Conservation (phyloP, 371 early-diverging fungal genomes). For the Batrachochytrium dendrobatidis region DNA sequence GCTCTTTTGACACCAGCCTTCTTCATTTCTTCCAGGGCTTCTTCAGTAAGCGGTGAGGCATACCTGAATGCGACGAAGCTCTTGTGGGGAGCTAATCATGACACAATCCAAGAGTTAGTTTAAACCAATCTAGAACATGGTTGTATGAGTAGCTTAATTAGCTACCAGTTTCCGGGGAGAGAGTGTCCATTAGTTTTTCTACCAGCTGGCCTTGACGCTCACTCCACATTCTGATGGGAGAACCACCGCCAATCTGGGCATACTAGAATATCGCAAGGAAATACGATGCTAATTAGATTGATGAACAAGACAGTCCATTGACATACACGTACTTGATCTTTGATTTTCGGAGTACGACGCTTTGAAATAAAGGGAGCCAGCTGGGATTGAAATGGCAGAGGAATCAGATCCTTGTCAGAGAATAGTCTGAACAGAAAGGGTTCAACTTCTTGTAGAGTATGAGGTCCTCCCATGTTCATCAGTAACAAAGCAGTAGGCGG, state of each 20-base stretch:
- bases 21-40: conserved; percentile 68
- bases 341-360: conserved; percentile 78
- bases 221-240: conserved; percentile 88
- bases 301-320: neutral
- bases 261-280: too few relatives aligned
- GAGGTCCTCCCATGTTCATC: conserved; percentile 93
- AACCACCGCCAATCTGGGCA: conserved; percentile 88
- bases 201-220: conserved; percentile 74
- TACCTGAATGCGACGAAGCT: conserved; percentile 91
- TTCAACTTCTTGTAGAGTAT: conserved; percentile 66
- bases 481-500: conserved; percentile 69
- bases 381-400: conserved; percentile 72
- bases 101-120: too few relatives aligned
- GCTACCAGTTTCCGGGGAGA: conserved; percentile 75
- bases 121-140: too few relatives aligned
- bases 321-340: conserved; percentile 34
- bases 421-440: conserved; percentile 81
- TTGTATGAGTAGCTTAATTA: too few relatives aligned
- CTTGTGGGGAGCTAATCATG: conserved; percentile 81
- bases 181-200: conserved; percentile 64
- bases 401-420: conserved; percentile 89
- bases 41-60: conserved; percentile 70
- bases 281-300: neutral
- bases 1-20: conserved; percentile 76
- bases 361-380: conserved; percentile 74